Evolutionary conservation across 176 grass and related monocot genomes (phyloP).

Genomic region (Saccharum spontaneum): DNA sequence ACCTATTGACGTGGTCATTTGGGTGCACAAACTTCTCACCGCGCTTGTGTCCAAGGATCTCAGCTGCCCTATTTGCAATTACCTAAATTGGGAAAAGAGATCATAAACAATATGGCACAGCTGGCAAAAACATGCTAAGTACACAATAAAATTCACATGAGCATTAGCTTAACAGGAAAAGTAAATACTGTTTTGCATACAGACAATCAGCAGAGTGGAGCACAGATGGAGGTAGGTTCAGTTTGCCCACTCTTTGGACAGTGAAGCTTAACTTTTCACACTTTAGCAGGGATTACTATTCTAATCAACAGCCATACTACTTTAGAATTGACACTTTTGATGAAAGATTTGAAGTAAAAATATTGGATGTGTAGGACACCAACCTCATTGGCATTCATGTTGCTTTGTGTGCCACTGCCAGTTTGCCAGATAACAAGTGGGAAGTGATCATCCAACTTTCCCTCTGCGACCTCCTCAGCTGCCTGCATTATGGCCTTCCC

Average conservation of each 20-base stretch:
- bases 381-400: constrained; percentile 99
- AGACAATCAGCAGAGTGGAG: neutral
- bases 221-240: neutral
- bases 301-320: neutral
- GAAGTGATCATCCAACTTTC: constrained; percentile 89
- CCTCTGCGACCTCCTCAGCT: constrained; percentile 86
- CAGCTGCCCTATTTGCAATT: constrained; percentile 94
- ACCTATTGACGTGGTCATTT: constrained; percentile 98
- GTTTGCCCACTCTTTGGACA: neutral
- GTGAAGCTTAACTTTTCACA: constrained; percentile 3
- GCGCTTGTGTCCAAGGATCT: constrained; percentile 93
- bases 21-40: constrained; percentile 93
- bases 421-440: constrained; percentile 99
- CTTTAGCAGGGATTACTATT: neutral
- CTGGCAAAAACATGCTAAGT: neutral
- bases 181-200: neutral
- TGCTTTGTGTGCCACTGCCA: constrained; percentile 98
- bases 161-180: constrained; percentile 1
- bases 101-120: constrained; percentile 19
- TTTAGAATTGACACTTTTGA: neutral
- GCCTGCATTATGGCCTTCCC: constrained; percentile 90
- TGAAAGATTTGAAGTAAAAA: constrained; percentile 5
- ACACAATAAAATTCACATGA: constrained; percentile 10
- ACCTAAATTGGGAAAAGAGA: constrained; percentile 60
- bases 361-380: constrained; percentile 18